Conservation (phyloP, 2,329 filamentous ascomycete species). For the Cadophora sp. region DNA sequence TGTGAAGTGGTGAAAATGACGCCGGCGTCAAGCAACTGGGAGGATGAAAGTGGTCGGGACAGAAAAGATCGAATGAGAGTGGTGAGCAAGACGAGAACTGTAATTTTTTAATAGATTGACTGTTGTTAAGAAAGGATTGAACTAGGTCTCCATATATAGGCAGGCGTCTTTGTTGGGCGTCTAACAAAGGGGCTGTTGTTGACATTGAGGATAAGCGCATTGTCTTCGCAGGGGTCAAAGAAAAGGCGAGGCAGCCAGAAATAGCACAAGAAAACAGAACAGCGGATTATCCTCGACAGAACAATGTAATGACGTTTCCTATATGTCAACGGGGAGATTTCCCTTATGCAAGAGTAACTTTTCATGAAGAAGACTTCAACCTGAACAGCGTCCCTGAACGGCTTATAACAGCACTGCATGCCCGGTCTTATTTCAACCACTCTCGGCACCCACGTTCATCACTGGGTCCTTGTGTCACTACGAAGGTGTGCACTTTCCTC, state of each 20-base stretch:
- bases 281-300: background rate
- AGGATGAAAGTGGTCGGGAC: background rate
- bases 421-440: background rate
- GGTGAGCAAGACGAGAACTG: background rate
- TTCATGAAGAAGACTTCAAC: background rate
- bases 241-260: background rate
- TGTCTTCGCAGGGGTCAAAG: background rate
- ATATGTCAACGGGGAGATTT: background rate
- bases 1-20: background rate
- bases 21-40: background rate
- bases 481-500: background rate
- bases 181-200: background rate
- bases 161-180: background rate
- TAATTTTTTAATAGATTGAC: background rate
- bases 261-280: conserved; percentile 8
- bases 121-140: background rate
- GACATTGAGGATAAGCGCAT: background rate
- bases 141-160: conserved; percentile 4
- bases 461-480: background rate
- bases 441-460: background rate
- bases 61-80: background rate
- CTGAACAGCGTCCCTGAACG: background rate
- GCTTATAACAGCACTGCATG: background rate
- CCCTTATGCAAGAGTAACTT: background rate
- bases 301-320: background rate